Evolutionary conservation across 257 asterid genomes (phyloP).

Genomic region (Penstemon barbatus): DNA sequence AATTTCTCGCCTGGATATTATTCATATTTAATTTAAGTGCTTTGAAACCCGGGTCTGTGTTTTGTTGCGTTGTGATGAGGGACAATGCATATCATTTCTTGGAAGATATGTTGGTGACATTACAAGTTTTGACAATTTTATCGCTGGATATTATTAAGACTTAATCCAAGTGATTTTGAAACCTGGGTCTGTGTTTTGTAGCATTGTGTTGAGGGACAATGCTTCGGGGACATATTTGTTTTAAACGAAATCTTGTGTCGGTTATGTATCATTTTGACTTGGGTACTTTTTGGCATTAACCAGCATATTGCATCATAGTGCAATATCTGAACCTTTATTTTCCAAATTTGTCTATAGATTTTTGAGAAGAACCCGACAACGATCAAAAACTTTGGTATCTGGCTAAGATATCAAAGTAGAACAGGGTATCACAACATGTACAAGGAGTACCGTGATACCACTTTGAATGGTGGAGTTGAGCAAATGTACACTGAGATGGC

Average conservation of each 20-base stretch:
- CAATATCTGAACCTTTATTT: neutral
- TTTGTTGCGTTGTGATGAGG: neutral
- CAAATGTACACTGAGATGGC: slow-evolving; percentile 98
- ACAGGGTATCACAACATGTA: slow-evolving; percentile 93
- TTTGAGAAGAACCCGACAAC: slow-evolving; percentile 90
- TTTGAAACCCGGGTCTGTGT: neutral
- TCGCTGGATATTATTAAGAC: no score
- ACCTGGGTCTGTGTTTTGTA: neutral
- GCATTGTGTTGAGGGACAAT: neutral
- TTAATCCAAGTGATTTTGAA: no score
- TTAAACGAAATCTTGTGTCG: no score
- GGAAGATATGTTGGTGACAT: no score
- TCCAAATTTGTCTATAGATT: slow-evolving; percentile 38
- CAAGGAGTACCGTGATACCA: slow-evolving; percentile 89
- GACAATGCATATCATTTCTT: no score
- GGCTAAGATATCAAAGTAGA: slow-evolving; percentile 89
- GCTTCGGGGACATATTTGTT: no score
- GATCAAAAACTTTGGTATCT: slow-evolving; percentile 81
- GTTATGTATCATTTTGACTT: no score
- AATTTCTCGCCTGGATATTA: no score
- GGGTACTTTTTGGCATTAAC: no score
- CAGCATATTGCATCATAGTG: no score
- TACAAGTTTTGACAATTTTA: no score
- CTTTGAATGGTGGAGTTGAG: slow-evolving; percentile 83
- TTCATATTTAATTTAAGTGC: no score